Base-by-base conservation (phyloP, 441 rosid species). In the Kokia cookei region DNA sequence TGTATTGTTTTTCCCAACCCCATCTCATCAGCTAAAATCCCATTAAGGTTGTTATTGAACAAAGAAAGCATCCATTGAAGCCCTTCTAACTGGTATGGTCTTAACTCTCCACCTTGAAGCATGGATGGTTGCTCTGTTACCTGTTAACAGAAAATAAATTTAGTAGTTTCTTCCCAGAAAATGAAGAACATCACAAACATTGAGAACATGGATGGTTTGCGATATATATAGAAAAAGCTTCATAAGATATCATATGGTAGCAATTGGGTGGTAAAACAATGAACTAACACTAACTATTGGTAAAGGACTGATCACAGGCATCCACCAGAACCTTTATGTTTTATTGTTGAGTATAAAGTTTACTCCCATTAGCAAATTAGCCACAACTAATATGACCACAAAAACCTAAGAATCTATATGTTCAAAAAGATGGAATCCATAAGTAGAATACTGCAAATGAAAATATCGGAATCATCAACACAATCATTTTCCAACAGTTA, bases 1-100 rank as follows among this genome's bases (percentile, higher is more conserved):
- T 97, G 99, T 75, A 97, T 97, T 65, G 99, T 94, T 82, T 97
- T 97, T 37, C 99, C 99, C 85, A 97, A 76, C 55, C 99, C 99
- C 99, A 97, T 97, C 89, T 97, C 99, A 82, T 97, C 99, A 64
- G 99, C 99, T 86, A 97, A 88, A 81, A 97, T 94, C 67, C 99
- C 99, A 80, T 97, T 97, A 57, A 97, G 90, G 80, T 94, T 91
- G 89, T 97, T 97, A 83, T 97, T 97, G 82, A 86, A 97, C 80
- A 97, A 82, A 67, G 99, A 97, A 29, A 97, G 84, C 99, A 97
- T 97, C 99, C 99, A 94, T 51, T 97, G 99, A 76, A 97, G 99
- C 68, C 99, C 99, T 86, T 97, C 99, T 75, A 97, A 29, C 78
- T 97, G 99, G 87, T 97, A 97, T 14, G 93, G 3, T 78, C 99